phyloP scores from a whole-genome alignment of 768 basidiomycete genomes.

The Amanita exitialis region DNA sequence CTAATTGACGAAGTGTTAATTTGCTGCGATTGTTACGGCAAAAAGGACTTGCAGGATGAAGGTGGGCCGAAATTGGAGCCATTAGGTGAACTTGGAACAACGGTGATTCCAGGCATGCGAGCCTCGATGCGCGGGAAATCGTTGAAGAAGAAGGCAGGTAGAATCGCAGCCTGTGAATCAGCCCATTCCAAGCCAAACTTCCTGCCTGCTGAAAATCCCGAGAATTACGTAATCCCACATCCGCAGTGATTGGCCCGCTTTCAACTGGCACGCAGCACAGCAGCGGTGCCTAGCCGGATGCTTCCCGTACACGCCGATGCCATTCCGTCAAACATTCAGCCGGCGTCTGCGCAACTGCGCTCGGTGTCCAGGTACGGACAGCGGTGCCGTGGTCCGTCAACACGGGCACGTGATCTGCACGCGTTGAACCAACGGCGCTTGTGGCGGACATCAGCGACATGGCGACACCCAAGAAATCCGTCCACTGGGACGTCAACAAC shows the following conservation, averaged over 20 bases:
- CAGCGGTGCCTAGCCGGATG: background rate
- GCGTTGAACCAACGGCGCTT: conserved; percentile 13
- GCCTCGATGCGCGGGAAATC: background rate
- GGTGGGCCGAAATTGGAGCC: conserved; percentile 1
- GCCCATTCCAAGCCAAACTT: background rate
- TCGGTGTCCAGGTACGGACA: background rate
- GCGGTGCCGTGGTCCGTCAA: background rate
- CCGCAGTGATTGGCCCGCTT: background rate
- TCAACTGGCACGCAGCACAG: background rate
- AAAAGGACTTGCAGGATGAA: conserved; percentile 7
- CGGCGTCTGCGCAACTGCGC: background rate
- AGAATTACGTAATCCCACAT: conserved; percentile 2
- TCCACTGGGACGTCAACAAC: conserved; percentile 42
- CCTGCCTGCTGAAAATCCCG: background rate
- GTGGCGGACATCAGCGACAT: background rate
- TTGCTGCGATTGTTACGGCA: background rate
- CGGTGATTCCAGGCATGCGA: conserved; percentile 12
- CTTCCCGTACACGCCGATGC: background rate
- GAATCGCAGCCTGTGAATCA: conserved; percentile 7
- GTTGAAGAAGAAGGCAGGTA: background rate
- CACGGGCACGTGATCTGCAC: conserved; percentile 16
- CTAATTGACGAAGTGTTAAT: background rate
- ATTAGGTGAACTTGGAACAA: conserved; percentile 6
- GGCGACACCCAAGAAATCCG: conserved; percentile 35
- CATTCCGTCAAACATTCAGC: background rate